Conservation (phyloP, 148 eudicot genomes). For the Heliosperma pusillum region DNA sequence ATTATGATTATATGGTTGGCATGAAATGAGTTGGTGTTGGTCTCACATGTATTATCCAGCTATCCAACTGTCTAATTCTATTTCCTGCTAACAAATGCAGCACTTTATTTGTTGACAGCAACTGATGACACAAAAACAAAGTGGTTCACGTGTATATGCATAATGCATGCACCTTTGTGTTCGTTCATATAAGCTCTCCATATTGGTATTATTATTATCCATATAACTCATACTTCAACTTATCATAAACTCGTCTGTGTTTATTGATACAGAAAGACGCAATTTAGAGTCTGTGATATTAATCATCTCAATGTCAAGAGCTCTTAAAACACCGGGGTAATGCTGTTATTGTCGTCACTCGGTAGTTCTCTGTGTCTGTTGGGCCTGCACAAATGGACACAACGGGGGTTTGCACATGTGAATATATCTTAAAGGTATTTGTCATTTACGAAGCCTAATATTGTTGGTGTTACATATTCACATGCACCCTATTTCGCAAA, state of each 20-base stretch:
- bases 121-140: neutral
- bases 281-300: too few relatives aligned
- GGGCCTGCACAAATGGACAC: constrained; percentile 4
- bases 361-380: too few relatives aligned
- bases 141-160: neutral
- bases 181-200: too few relatives aligned
- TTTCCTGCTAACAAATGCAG: neutral
- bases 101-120: constrained; percentile 6
- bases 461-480: neutral
- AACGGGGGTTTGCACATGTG: constrained; percentile 9
- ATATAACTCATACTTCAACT: too few relatives aligned
- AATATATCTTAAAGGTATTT: neutral
- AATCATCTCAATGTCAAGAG: too few relatives aligned
- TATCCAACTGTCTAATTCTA: neutral
- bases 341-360: neutral
- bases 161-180: neutral
- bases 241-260: too few relatives aligned
- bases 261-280: too few relatives aligned
- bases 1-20: neutral
- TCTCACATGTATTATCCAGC: constrained; percentile 3
- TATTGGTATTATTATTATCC: too few relatives aligned
- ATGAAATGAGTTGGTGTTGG: neutral
- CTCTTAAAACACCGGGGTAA: too few relatives aligned
- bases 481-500: constrained; percentile 18
- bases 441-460: constrained; percentile 17